These are phyloP conservation scores for Candida argentea DNA, from an alignment of 805 yeast species.

Conservation along the genomic window DNA sequence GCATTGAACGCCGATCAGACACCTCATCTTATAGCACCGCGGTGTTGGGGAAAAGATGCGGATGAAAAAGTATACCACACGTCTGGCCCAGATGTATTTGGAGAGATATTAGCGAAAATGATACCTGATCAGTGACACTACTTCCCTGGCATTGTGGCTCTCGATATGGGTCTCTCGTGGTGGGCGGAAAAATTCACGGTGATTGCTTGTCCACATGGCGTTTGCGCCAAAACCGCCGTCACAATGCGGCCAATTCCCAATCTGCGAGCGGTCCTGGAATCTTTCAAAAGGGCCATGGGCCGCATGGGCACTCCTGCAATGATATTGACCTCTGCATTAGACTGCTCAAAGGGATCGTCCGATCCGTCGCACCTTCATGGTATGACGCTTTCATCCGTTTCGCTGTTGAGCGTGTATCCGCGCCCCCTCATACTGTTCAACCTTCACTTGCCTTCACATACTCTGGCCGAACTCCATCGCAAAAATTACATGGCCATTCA, in stretches of 20 bases:
- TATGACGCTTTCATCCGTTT: conserved; percentile 76
- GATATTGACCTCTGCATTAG: conserved; percentile 29
- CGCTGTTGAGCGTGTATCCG: conserved; percentile 72
- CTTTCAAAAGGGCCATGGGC: conserved; percentile 25
- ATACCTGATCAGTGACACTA: no score
- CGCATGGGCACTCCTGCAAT: conserved; percentile 32
- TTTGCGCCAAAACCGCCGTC: background rate
- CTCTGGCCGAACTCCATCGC: conserved; percentile 58
- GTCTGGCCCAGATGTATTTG: no score
- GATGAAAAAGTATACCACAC: no score
- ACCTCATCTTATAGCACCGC: no score
- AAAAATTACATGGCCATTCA: conserved; percentile 60
- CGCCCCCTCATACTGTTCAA: conserved; percentile 77
- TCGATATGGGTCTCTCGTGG: no score
- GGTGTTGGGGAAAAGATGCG: no score
- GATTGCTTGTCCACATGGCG: background rate
- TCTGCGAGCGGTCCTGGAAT: conserved; percentile 1
- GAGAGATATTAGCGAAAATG: no score
- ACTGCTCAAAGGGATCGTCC: conserved; percentile 4
- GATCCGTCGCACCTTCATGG: conserved; percentile 39
- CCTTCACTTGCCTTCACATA: conserved; percentile 75
- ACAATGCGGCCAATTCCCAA: background rate
- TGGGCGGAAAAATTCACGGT: no score
- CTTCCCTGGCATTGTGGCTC: no score
- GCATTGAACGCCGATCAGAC: no score